Evolutionary conservation across 257 asterid genomes (phyloP).

Genomic region (Galeopsis tetrahit): DNA sequence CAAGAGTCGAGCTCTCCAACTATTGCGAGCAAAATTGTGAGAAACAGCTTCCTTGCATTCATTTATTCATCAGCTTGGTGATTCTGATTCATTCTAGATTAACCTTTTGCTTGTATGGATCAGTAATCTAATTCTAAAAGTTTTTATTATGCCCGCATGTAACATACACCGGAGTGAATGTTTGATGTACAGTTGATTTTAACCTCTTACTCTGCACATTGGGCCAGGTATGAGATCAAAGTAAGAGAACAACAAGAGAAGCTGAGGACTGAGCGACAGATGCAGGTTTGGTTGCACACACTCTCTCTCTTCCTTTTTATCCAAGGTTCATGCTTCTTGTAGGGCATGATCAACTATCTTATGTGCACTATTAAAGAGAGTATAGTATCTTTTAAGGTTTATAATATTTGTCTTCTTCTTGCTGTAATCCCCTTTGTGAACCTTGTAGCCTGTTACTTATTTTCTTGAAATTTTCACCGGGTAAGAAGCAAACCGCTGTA

Average conservation of each 20-base stretch:
- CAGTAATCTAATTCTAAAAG: slow-evolving; percentile 5
- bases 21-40: slow-evolving; percentile 93
- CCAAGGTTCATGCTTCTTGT: slow-evolving; percentile 25
- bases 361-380: slow-evolving; percentile 9
- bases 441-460: slow-evolving; percentile 7
- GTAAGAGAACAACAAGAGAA: slow-evolving; percentile 87
- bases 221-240: slow-evolving; percentile 92
- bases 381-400: not conserved
- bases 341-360: slow-evolving; percentile 2
- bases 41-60: slow-evolving; percentile 28
- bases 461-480: slow-evolving; percentile 20
- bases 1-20: slow-evolving; percentile 87
- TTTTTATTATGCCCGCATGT: not conserved
- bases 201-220: slow-evolving; percentile 26
- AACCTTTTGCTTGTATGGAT: slow-evolving; percentile 1
- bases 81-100: slow-evolving; percentile 28
- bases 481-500: slow-evolving; percentile 3
- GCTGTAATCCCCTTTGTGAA: slow-evolving; percentile 8
- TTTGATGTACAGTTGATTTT: slow-evolving; percentile 23
- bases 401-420: not conserved
- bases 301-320: slow-evolving; percentile 18
- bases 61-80: slow-evolving; percentile 25
- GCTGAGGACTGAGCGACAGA: slow-evolving; percentile 80
- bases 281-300: slow-evolving; percentile 60
- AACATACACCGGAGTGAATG: not conserved